Conservation (phyloP, 345 rosid species). For the Boechera stricta region DNA sequence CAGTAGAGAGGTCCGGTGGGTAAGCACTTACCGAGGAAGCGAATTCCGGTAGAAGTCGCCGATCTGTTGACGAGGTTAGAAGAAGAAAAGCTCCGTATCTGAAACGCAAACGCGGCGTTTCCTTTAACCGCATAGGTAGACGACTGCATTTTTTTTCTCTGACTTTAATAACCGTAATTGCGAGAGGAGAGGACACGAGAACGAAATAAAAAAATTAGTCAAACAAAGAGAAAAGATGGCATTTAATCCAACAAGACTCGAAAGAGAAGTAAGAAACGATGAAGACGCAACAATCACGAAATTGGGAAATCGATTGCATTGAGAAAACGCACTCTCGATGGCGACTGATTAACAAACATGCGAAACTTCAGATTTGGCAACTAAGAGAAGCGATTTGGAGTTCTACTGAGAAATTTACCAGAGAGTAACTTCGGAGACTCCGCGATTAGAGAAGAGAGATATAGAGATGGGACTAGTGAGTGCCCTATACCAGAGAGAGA, state of each 20-base stretch:
- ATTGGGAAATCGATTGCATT: slow-evolving; percentile 10
- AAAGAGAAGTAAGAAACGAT: slow-evolving; percentile 9
- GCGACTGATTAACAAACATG: slow-evolving; percentile 21
- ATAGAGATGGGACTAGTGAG: neutral
- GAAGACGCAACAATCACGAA: slow-evolving; percentile 18
- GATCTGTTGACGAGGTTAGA: slow-evolving; percentile 40
- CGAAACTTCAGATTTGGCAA: slow-evolving; percentile 29
- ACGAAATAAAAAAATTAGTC: slow-evolving; percentile 16
- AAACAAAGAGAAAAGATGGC: slow-evolving; percentile 16
- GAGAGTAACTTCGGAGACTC: slow-evolving; percentile 52
- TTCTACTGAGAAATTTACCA: slow-evolving; percentile 11
- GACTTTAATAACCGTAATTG: slow-evolving; percentile 36
- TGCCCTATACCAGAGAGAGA: slow-evolving; percentile 19
- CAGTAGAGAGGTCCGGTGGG: slow-evolving; percentile 41
- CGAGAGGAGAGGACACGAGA: slow-evolving; percentile 24
- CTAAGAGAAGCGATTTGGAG: slow-evolving; percentile 18
- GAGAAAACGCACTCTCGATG: slow-evolving; percentile 30
- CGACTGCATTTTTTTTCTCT: slow-evolving; percentile 60
- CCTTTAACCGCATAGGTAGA: slow-evolving; percentile 56
- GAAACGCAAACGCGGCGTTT: slow-evolving; percentile 50
- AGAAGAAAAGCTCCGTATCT: slow-evolving; percentile 44
- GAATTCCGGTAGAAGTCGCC: slow-evolving; percentile 39
- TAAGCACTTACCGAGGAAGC: slow-evolving; percentile 25
- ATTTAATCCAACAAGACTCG: slow-evolving; percentile 12
- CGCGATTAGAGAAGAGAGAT: slow-evolving; percentile 46